Evolutionary conservation across 2,329 filamentous ascomycete genomes (phyloP).

Genomic region (Aureobasidium sp.): DNA sequence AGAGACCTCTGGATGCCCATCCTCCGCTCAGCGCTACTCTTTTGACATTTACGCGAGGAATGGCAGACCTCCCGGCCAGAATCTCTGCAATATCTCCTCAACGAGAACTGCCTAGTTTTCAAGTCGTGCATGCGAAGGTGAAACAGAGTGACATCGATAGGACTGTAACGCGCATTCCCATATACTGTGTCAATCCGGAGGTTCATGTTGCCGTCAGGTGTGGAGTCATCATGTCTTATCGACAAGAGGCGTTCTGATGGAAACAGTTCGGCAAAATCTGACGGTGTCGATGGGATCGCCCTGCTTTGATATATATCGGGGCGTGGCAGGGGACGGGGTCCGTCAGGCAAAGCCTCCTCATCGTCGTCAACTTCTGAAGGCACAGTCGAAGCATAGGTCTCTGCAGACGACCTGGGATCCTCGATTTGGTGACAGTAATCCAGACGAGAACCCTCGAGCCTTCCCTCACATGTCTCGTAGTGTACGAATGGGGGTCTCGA

Average conservation of each 20-base stretch:
- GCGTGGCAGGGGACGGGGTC: constrained; percentile 51
- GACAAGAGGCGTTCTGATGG: constrained; percentile 72
- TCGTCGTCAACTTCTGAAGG: constrained; percentile 49
- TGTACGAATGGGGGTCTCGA: constrained; percentile 20
- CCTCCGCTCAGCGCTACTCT: constrained; percentile 42
- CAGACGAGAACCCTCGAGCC: constrained; percentile 13
- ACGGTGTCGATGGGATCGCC: constrained; percentile 66
- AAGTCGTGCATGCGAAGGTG: constrained; percentile 93
- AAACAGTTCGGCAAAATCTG: constrained; percentile 77
- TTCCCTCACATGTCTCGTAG: constrained; percentile 20
- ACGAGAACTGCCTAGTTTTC: constrained; percentile 74
- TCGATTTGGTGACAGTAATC: constrained; percentile 6
- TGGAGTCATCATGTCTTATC: constrained; percentile 85
- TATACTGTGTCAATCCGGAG: constrained; percentile 76
- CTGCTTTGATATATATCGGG: constrained; percentile 55
- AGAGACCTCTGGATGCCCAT: constrained; percentile 49
- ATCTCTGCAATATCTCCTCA: constrained; percentile 83
- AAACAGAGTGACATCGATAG: constrained; percentile 65
- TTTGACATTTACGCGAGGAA: constrained; percentile 61
- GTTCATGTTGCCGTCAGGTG: constrained; percentile 92
- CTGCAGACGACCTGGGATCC: constrained; percentile 53
- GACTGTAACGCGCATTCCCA: constrained; percentile 24
- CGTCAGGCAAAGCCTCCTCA: constrained; percentile 38
- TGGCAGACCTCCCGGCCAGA: constrained; percentile 91
- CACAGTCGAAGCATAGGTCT: constrained; percentile 71